Evolutionary conservation across 768 basidiomycete genomes (phyloP).

Genomic region (Rhizopogon sp.): DNA sequence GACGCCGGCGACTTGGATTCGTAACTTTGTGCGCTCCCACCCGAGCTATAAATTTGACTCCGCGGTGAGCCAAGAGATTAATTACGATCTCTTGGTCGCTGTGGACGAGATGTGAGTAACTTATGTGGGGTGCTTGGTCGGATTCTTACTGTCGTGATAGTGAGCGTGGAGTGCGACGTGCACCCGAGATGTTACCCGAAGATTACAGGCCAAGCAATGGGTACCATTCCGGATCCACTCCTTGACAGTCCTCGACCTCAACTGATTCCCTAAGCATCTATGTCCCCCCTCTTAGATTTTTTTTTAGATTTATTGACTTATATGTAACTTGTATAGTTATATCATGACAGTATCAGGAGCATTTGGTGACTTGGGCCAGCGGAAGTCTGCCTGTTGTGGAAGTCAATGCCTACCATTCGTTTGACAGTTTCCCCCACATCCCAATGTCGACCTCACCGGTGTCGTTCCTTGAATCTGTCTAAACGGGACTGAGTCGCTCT

Average conservation of each 20-base stretch:
- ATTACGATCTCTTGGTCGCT: conserved; percentile 87
- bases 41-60: conserved; percentile 91
- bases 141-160: conserved; percentile 28
- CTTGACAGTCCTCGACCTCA: not conserved
- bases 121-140: not conserved
- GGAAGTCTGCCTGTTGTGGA: too few relatives aligned
- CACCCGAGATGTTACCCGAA: conserved; percentile 57
- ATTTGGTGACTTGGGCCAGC: too few relatives aligned
- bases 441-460: too few relatives aligned
- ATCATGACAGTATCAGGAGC: too few relatives aligned
- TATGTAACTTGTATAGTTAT: not conserved
- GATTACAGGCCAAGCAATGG: conserved; percentile 41
- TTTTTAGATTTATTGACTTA: not conserved
- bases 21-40: conserved; percentile 86
- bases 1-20: conserved; percentile 92
- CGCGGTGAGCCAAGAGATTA: conserved; percentile 87
- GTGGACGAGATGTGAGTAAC: conserved; percentile 84
- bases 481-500: too few relatives aligned
- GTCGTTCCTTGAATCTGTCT: too few relatives aligned
- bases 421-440: too few relatives aligned
- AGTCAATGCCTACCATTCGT: too few relatives aligned
- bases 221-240: conserved; percentile 22
- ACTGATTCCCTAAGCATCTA: not conserved
- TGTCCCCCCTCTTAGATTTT: not conserved
- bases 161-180: conserved; percentile 61